Percentiles rank a stretch among this genome's conserved stretches.
These are phyloP conservation scores for Mortierella polycephala DNA, from an alignment of 371 early-diverging fungal species.

Conservation along the genomic window DNA sequence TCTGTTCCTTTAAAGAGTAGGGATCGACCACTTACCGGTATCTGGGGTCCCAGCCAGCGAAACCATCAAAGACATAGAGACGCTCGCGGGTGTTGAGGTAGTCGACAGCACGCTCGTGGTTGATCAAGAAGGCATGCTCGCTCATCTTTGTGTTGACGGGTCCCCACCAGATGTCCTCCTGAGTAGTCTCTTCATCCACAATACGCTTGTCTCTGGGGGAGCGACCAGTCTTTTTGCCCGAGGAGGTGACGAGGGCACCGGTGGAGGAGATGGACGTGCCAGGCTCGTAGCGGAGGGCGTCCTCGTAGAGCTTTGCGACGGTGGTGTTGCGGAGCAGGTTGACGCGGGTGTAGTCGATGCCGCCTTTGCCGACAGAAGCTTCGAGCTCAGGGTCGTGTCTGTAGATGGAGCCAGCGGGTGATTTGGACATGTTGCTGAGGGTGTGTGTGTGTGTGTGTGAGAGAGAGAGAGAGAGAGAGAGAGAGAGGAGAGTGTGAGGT, in stretches of 20 bases:
- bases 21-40: constrained; percentile 66
- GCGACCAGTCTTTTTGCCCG: constrained; percentile 92
- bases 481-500: neutral
- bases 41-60: constrained; percentile 95
- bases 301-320: constrained; percentile 92
- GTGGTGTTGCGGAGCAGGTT: constrained; percentile 76
- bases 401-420: constrained; percentile 35
- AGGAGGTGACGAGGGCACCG: constrained; percentile 93
- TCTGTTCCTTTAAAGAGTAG: neutral
- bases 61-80: constrained; percentile 96
- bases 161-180: constrained; percentile 97
- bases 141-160: constrained; percentile 94
- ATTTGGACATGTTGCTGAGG: constrained; percentile 29
- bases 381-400: constrained; percentile 53
- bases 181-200: constrained; percentile 87
- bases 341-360: constrained; percentile 63
- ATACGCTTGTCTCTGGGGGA: constrained; percentile 96
- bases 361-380: constrained; percentile 53
- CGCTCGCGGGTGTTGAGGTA: constrained; percentile 96
- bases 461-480: constrained; percentile 8
- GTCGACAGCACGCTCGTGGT: constrained; percentile 96
- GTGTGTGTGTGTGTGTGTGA: neutral
- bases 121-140: constrained; percentile 92
- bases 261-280: constrained; percentile 91
- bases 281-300: constrained; percentile 89